phyloP scores from a whole-genome alignment of 257 asterid genomes.

The Rauvolfia tetraphylla region DNA sequence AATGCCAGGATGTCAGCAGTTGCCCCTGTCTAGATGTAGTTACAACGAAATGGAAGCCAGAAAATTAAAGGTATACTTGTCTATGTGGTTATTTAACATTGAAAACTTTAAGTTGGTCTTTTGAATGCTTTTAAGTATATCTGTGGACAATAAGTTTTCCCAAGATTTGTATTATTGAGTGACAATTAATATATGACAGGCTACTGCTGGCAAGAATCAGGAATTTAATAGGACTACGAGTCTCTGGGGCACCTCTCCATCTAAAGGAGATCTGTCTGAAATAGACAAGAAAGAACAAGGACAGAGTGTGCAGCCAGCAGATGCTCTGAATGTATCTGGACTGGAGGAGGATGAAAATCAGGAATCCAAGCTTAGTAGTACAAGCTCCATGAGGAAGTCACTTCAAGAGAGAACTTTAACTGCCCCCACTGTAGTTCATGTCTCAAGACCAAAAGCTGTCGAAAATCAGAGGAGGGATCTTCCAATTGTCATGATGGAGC shows the following conservation, averaged over 20 bases:
- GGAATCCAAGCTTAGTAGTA: constrained; percentile 14
- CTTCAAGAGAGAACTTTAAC: constrained; percentile 27
- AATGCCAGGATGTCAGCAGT: constrained; percentile 25
- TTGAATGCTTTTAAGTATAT: background rate
- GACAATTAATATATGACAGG: constrained; percentile 34
- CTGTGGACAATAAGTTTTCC: background rate
- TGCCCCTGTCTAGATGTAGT: constrained; percentile 15
- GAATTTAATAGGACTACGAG: constrained; percentile 19
- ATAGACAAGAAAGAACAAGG: background rate
- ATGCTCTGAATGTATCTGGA: constrained; percentile 49
- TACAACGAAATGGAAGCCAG: constrained; percentile 23
- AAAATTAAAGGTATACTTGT: constrained; percentile 36
- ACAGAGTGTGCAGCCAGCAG: constrained; percentile 20
- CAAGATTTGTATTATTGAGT: background rate
- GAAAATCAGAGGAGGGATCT: constrained; percentile 68
- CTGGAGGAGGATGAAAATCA: constrained; percentile 54
- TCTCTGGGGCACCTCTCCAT: constrained; percentile 19
- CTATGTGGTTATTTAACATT: background rate
- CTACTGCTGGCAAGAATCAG: constrained; percentile 24
- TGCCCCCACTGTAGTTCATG: constrained; percentile 64
- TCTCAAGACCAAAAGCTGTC: constrained; percentile 70
- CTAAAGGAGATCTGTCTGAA: constrained; percentile 27
- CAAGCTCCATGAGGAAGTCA: constrained; percentile 22
- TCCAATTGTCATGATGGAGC: constrained; percentile 97
- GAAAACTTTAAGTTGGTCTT: background rate